A percentile compares a stretch with the other conserved stretches of the same genome.
Evolutionary conservation across 2,329 filamentous ascomycete species (phyloP).

Genomic region (Pseudofabraea citricarpa): DNA sequence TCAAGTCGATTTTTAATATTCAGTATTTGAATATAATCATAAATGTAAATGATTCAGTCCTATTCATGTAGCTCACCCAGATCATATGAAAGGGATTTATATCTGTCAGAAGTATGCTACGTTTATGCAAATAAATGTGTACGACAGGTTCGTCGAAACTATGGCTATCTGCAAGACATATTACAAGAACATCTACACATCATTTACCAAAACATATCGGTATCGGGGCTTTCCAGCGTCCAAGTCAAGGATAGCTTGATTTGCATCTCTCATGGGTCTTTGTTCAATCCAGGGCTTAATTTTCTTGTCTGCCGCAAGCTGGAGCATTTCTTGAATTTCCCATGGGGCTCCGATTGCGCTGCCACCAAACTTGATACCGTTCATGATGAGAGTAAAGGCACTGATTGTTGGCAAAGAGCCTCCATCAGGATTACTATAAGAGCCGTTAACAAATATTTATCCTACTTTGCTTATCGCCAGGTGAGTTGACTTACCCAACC

Average conservation of each 20-base stretch:
- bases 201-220: conserved; percentile 42
- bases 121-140: too few relatives aligned
- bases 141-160: too few relatives aligned
- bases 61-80: too few relatives aligned
- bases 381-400: background rate
- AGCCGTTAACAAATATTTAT: background rate
- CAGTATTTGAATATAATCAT: too few relatives aligned
- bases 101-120: too few relatives aligned
- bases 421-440: background rate
- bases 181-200: conserved; percentile 18
- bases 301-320: conserved; percentile 32
- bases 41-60: too few relatives aligned
- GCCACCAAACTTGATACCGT: conserved; percentile 26
- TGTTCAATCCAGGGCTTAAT: conserved; percentile 53
- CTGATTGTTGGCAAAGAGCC: background rate
- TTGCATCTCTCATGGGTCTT: conserved; percentile 52
- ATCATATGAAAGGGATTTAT: too few relatives aligned
- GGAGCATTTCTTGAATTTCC: conserved; percentile 52
- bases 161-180: too few relatives aligned
- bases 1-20: too few relatives aligned
- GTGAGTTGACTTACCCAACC: conserved; percentile 9
- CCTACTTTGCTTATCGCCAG: background rate
- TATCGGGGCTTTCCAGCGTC: conserved; percentile 49
- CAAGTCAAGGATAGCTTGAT: conserved; percentile 52
- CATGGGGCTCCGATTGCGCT: conserved; percentile 57